Percentiles rank a stretch among this genome's conserved stretches.
Conservation (phyloP, 306 rosid species). For the Alnus glutinosa region DNA sequence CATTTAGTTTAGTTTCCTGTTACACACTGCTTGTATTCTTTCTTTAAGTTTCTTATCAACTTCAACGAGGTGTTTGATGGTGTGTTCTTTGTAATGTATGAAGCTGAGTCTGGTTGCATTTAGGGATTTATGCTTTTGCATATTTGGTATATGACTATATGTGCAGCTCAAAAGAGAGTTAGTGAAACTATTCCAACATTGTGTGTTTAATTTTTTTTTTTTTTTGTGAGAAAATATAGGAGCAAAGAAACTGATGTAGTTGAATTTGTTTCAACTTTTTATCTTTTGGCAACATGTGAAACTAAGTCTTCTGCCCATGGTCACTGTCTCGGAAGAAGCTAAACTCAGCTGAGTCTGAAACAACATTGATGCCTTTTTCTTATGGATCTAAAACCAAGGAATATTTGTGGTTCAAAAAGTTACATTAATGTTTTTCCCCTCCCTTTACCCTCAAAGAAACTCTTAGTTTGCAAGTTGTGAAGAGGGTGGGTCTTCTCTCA, state of each 20-base stretch:
- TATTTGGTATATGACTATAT: not conserved
- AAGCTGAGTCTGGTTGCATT: not conserved
- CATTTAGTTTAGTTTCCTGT: not conserved
- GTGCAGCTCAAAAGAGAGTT: not conserved
- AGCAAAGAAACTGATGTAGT: not conserved
- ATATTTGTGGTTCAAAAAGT: not conserved
- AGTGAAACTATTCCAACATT: not conserved
- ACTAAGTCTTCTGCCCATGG: not conserved
- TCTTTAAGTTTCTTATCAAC: not conserved
- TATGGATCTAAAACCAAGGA: not conserved
- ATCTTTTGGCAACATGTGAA: not conserved
- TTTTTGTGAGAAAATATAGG: not conserved
- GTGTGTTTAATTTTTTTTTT: not conserved
- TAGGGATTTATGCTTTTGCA: not conserved
- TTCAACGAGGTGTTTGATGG: not conserved
- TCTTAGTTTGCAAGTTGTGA: not conserved
- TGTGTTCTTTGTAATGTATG: not conserved
- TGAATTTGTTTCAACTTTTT: too few species aligned
- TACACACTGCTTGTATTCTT: not conserved
- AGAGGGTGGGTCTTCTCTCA: not conserved
- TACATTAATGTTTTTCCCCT: not conserved
- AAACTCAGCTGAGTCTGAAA: not conserved
- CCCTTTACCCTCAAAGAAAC: not conserved
- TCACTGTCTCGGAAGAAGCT: not conserved
- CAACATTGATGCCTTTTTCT: not conserved